phyloP scores from a whole-genome alignment of 371 early-diverging fungal species.

The Mortierella sp. region DNA sequence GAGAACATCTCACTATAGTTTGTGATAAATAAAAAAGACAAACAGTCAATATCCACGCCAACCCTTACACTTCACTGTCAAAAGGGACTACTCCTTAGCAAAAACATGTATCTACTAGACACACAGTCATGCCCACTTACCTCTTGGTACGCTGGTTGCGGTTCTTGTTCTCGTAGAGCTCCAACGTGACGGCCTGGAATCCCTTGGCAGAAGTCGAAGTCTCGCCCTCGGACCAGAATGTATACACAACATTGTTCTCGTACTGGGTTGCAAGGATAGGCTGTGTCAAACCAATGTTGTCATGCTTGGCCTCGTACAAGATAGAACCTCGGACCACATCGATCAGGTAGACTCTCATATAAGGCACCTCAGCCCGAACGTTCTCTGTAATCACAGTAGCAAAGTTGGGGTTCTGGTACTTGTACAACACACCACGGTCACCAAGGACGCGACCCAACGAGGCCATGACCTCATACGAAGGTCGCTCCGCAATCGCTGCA shows the following conservation, averaged over 20 bases:
- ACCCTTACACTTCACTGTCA: too few relatives aligned
- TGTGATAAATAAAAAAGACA: constrained; percentile 23
- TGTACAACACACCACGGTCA: constrained; percentile 94
- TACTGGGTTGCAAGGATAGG: constrained; percentile 71
- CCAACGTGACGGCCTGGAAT: constrained; percentile 77
- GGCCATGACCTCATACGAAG: constrained; percentile 61
- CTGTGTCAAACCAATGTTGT: constrained; percentile 65
- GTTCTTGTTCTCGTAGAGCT: constrained; percentile 84
- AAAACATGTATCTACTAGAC: not conserved
- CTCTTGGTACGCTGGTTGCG: constrained; percentile 79
- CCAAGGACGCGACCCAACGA: constrained; percentile 93
- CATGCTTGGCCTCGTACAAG: constrained; percentile 75
- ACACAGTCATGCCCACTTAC: constrained; percentile 51
- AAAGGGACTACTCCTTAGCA: too few relatives aligned
- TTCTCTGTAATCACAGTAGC: constrained; percentile 71
- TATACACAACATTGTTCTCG: constrained; percentile 92
- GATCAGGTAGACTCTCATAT: constrained; percentile 74
- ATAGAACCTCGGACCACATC: constrained; percentile 90
- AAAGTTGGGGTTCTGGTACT: constrained; percentile 94
- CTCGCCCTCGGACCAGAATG: constrained; percentile 85
- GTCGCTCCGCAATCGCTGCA: constrained; percentile 56
- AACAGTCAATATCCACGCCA: too few relatives aligned
- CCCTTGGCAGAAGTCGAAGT: constrained; percentile 53
- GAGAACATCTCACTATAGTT: constrained; percentile 68
- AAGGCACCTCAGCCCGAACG: constrained; percentile 34